Evolutionary conservation across 305 asterid genomes (phyloP), one percentile per base, ranked within the genome.

Genomic region (Ilex paraguariensis): DNA sequence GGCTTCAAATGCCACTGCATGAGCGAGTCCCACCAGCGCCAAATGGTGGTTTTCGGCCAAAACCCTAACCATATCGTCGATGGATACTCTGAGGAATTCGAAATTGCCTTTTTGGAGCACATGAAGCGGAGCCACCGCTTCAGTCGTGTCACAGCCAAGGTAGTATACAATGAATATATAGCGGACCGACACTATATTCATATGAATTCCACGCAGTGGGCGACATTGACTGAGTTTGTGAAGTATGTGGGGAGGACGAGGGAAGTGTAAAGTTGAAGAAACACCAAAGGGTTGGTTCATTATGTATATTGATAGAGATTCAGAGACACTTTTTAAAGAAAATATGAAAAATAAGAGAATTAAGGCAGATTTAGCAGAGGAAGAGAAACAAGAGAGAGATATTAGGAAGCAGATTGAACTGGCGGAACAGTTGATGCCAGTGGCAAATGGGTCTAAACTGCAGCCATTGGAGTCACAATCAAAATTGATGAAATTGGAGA

Each of bases 1-100:
- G 95, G 96, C 16, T 92, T 92, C 83, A 87, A 92, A 79, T 89
- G 98, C 72, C 96, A 92, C 60, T 89, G 96, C 46, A 89, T 85
- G 96, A 87, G 95, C 68, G 97, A 92, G 70, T 84, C 95, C 2
- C 95, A 92, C 77, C 94, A 87, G 69, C 91, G 95, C 36, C 90
- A 92, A 79, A 89, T 92, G 97, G 87, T 85, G 73, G 78, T 89
- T 5, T 92, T 87, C 57, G 98, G 96, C 13, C 94, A 89, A 70
- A 85, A 92, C 70, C 79, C 95, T 10, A 61, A 70, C 56, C 85
- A 91, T 3, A 76, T 87, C 45, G 66, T 89, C 49, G 77, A 73
- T 30, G 97, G 96, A n/a, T 92, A 87, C 75, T 79, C 95, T 0
- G 87, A 89, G 52, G 96, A 92, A 70, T 89, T 89, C 40, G 96